Conservation (phyloP, 768 basidiomycete genomes). For the Lepiota venenata region DNA sequence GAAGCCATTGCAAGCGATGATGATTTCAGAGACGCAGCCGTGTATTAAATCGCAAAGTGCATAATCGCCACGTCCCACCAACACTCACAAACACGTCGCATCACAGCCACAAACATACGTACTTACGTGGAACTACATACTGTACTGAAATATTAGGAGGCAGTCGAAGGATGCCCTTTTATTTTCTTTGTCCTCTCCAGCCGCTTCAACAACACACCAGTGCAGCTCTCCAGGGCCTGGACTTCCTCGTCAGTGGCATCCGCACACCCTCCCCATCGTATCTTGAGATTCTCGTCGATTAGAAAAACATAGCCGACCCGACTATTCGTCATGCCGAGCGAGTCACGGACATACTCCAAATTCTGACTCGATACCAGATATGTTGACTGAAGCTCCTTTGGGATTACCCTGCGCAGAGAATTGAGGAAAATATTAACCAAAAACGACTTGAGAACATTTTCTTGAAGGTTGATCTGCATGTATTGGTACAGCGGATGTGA, state of each 20-base stretch:
- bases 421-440: constrained; percentile 84
- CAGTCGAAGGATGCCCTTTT: not conserved
- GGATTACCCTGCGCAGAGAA: constrained; percentile 65
- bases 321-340: constrained; percentile 85
- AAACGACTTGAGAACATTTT: constrained; percentile 89
- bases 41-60: constrained; percentile 8
- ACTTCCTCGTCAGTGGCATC: constrained; percentile 77
- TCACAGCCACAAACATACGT: constrained; percentile 18
- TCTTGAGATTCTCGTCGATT: constrained; percentile 77
- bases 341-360: constrained; percentile 81
- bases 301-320: constrained; percentile 91
- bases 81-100: constrained; percentile 26
- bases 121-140: not conserved
- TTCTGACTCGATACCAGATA: constrained; percentile 83
- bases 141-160: not conserved
- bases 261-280: constrained; percentile 92
- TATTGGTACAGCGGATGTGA: constrained; percentile 64
- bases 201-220: constrained; percentile 64
- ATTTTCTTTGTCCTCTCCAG: constrained; percentile 24
- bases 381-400: constrained; percentile 57
- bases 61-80: constrained; percentile 28
- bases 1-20: constrained; percentile 37
- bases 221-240: constrained; percentile 63
- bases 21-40: constrained; percentile 15
- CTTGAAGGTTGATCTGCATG: constrained; percentile 89